phyloP scores from a whole-genome alignment of 768 basidiomycete genomes.

The Tulasnella sp. region DNA sequence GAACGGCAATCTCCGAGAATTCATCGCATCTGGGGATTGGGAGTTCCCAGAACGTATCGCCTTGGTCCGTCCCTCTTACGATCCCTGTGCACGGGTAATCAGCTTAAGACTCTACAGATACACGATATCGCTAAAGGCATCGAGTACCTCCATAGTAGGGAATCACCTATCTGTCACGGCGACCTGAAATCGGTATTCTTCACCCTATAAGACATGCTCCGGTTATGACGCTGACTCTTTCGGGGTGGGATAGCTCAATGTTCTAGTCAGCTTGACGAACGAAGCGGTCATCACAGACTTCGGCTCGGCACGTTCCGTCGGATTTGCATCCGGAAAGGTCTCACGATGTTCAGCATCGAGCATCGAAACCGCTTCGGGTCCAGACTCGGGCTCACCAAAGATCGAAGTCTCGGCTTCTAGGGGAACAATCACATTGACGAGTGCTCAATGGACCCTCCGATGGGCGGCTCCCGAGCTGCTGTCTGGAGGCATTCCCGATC shows the following conservation, averaged over 20 bases:
- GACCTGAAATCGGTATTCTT: not conserved
- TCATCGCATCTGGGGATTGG: not conserved
- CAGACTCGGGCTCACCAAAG: not conserved
- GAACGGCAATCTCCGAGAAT: not conserved
- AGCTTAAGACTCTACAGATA: not conserved
- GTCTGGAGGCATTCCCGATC: not conserved
- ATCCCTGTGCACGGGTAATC: not conserved
- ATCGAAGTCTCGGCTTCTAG: not conserved
- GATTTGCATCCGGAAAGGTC: not conserved
- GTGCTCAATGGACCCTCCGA: not conserved
- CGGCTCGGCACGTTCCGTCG: not conserved
- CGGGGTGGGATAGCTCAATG: not conserved
- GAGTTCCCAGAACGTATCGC: not conserved
- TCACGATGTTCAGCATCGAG: not conserved
- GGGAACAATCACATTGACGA: not conserved
- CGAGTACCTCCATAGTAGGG: not conserved
- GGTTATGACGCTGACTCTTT: not conserved
- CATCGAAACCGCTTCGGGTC: not conserved
- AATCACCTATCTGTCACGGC: not conserved
- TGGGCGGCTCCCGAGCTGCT: slow-evolving; percentile 7
- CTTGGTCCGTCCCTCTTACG: not conserved
- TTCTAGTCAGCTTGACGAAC: not conserved
- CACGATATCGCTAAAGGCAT: not conserved
- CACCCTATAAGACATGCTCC: not conserved
- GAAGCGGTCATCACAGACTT: not conserved